Evolutionary conservation across 805 yeast genomes (phyloP), one percentile per base, ranked within the genome.

Genomic region (Schwanniomyces occidentalis): DNA sequence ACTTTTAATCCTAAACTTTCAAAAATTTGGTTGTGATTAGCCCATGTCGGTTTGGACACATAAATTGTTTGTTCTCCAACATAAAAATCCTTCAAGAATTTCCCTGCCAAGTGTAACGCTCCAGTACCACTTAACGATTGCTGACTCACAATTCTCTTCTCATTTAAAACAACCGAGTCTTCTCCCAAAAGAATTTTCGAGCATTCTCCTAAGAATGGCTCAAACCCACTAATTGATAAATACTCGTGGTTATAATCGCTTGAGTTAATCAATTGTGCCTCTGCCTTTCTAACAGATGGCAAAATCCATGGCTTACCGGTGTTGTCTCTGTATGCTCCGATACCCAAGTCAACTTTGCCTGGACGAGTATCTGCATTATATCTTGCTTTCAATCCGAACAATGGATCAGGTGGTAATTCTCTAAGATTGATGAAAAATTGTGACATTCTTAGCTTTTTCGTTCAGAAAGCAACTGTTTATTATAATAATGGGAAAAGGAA

Each of bases 21-120:
- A 59, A 90, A 93, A 47, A 91, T 85, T 58, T 82, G 89, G 58
- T 75, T 72, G 67, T 91, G 99, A 70, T 93, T 93, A 34, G 93
- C 95, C 99, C 99, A 91, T n/a, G 98, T 89, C 46, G 99, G 99
- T 40, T 75, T 67, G 9, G 95, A 85, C 33, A 90, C 56, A 60
- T 87, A 88, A 31, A 90, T 71, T 16, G 70, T 63, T 39, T 52
- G 66, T 50, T 58, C 69, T 34, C 56, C 65, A 23, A 55, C 59
- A 48, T 69, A 75, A 51, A 77, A 78, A 25, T 73, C 65, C 52
- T 73, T 64, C 46, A 85, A 63, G 51, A 84, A 82, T 38, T 65
- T 63, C n/a, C 88, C 96, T 19, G 90, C 93, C 49, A 90, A 65
- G 52, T 90, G 97, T 52, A 90, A 69, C 3, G 98, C 95, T 27